phyloP scores from a whole-genome alignment of 2,329 filamentous ascomycete genomes.

The Fusarium sp. region DNA sequence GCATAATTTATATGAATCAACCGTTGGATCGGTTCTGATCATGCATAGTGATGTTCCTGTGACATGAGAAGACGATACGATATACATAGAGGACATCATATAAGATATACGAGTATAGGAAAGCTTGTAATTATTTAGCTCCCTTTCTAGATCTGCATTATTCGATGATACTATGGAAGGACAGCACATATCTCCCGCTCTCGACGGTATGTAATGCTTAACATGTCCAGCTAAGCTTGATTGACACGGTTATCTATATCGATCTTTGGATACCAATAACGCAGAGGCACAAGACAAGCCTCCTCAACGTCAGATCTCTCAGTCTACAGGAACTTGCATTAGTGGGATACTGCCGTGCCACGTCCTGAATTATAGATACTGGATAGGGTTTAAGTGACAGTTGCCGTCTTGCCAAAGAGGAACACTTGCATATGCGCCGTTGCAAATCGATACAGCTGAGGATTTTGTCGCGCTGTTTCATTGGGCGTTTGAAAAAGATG shows the following conservation, averaged over 20 bases:
- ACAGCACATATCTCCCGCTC: constrained; percentile 1
- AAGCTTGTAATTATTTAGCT: background rate
- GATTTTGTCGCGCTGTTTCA: background rate
- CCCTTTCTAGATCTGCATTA: constrained; percentile 4
- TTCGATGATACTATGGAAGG: background rate
- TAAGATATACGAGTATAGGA: background rate
- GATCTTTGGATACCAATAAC: background rate
- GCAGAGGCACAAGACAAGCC: background rate
- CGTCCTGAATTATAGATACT: background rate
- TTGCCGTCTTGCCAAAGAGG: background rate
- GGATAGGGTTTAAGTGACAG: background rate
- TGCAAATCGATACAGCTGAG: background rate
- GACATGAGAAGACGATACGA: background rate
- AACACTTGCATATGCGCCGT: background rate
- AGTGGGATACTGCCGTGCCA: background rate
- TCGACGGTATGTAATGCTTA: background rate
- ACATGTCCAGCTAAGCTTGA: background rate
- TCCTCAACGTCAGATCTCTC: background rate
- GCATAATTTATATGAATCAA: background rate
- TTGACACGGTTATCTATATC: constrained; percentile 10
- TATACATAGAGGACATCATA: background rate
- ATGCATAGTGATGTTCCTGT: background rate
- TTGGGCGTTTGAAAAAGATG: background rate
- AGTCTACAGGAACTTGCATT: background rate
- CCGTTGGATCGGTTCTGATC: background rate